Percentiles rank a stretch among this genome's conserved stretches.
Conservation (phyloP, 2,329 filamentous ascomycete genomes). For the Botrytis sinoallii region DNA sequence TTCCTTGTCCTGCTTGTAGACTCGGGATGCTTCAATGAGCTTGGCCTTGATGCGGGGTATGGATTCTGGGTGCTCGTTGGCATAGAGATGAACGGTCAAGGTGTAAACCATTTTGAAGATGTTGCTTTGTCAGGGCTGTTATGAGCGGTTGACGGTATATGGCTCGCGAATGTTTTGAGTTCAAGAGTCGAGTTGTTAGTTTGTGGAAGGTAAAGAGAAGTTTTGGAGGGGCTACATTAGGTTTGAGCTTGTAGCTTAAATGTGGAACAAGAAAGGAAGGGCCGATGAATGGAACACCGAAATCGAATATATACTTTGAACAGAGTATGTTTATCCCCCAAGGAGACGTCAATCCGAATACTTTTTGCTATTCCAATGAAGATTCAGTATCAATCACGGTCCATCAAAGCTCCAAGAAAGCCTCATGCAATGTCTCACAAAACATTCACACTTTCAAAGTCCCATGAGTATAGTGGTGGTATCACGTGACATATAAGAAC, state of each 20-base stretch:
- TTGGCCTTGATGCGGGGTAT: slow-evolving; percentile 68
- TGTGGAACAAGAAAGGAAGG: slow-evolving; percentile 11
- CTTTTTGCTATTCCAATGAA: neutral
- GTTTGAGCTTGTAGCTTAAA: slow-evolving; percentile 6
- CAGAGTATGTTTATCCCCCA: neutral
- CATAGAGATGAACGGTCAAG: slow-evolving; percentile 66
- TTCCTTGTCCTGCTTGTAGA: slow-evolving; percentile 71
- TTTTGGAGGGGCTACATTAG: neutral
- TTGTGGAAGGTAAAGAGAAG: neutral
- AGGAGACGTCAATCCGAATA: neutral
- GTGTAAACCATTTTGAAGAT: slow-evolving; percentile 61
- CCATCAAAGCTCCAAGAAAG: neutral
- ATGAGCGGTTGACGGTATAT: neutral
- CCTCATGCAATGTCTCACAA: neutral
- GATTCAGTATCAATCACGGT: neutral
- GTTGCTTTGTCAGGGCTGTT: neutral
- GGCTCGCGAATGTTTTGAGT: neutral
- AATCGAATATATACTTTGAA: neutral
- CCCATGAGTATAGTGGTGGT: neutral
- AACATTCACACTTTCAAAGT: neutral
- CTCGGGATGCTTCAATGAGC: slow-evolving; percentile 69
- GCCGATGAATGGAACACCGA: slow-evolving; percentile 5
- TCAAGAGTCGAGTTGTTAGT: neutral
- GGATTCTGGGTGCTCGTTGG: slow-evolving; percentile 61
- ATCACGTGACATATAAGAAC: neutral